These are phyloP conservation scores for Pseudogymnoascus sp. DNA, from an alignment of 2,329 filamentous ascomycete genomes.

Conservation along the genomic window DNA sequence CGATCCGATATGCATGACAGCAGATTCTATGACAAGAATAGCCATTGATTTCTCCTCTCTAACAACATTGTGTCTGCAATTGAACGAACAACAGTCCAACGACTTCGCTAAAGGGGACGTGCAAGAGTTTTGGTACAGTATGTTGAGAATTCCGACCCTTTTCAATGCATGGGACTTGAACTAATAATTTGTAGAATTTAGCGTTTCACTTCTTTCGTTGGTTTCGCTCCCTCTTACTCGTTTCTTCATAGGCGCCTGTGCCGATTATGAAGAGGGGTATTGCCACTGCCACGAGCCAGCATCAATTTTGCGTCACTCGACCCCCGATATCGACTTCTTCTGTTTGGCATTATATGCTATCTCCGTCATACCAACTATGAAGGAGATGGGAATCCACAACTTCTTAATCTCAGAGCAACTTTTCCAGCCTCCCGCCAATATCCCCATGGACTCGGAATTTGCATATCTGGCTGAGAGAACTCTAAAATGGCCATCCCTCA, in stretches of 20 bases:
- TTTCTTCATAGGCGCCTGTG: background rate
- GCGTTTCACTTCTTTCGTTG: background rate
- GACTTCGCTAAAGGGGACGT: background rate
- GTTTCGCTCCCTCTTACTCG: background rate
- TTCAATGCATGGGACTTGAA: background rate
- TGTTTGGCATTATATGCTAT: background rate
- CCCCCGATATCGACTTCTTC: background rate
- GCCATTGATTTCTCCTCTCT: background rate
- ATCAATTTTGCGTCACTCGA: background rate
- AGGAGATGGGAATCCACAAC: background rate
- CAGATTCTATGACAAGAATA: background rate
- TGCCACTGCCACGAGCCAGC: constrained; percentile 10
- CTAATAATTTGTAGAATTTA: background rate
- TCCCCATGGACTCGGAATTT: background rate
- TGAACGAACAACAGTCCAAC: too few relatives aligned
- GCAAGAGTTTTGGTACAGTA: background rate
- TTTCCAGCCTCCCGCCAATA: background rate
- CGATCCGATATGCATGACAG: background rate
- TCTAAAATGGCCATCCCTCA: background rate
- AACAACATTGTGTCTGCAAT: background rate
- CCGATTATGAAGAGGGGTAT: background rate
- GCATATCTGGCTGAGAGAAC: background rate
- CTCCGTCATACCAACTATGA: background rate
- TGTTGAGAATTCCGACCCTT: background rate
- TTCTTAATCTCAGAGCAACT: background rate